Evolutionary conservation across 225 moss, liverwort and hornwort genomes (phyloP).

Genomic region (Pseudoscleropodium purum): DNA sequence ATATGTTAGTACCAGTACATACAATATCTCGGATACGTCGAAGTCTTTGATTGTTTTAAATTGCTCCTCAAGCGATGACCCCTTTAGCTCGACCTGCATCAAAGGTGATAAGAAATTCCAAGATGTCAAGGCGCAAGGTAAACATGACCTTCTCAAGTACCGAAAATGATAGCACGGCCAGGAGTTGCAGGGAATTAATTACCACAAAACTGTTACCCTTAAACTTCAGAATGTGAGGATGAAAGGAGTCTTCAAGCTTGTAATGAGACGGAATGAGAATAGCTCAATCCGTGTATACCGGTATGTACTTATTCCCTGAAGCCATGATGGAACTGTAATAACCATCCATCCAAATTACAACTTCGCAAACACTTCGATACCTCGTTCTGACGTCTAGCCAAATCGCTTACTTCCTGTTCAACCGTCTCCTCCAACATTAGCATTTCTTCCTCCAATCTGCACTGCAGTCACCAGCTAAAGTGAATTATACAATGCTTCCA

Average conservation of each 20-base stretch:
- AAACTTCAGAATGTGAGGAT: background rate
- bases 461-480: background rate
- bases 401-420: conserved; percentile 31
- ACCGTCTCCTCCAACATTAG: conserved; percentile 33
- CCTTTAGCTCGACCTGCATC: conserved; percentile 53
- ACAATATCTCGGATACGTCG: conserved; percentile 55
- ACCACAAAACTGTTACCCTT: background rate
- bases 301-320: background rate
- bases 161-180: background rate
- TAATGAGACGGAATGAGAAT: background rate
- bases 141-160: background rate
- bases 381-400: conserved; percentile 55
- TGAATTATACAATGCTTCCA: background rate
- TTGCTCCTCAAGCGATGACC: conserved; percentile 46
- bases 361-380: conserved; percentile 2
- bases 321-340: background rate
- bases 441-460: conserved; percentile 64
- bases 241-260: background rate
- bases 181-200: background rate
- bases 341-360: background rate
- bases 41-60: conserved; percentile 45
- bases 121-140: background rate
- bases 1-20: background rate
- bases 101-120: background rate
- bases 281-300: background rate